Evolutionary conservation across 768 basidiomycete genomes (phyloP).

Genomic region (Suillus brevipes): DNA sequence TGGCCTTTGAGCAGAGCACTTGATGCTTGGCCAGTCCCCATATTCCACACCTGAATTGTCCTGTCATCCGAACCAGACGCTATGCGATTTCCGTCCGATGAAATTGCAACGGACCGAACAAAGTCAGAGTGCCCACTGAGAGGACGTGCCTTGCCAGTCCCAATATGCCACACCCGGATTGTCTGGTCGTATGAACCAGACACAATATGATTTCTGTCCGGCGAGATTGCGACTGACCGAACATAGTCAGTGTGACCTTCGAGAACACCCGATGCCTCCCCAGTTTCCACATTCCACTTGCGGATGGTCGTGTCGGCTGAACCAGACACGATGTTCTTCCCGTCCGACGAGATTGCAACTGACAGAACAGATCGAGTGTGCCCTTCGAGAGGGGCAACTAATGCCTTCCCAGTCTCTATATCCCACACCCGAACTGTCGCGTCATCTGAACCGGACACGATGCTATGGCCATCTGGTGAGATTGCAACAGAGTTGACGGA

Average conservation of each 20-base stretch:
- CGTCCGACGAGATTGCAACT: not conserved
- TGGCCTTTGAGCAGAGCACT: not conserved
- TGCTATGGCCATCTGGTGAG: constrained; percentile 4
- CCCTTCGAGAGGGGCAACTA: not conserved
- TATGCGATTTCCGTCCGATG: not conserved
- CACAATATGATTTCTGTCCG: not conserved
- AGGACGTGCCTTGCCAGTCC: not conserved
- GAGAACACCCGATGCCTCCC: not conserved
- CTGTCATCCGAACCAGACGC: not conserved
- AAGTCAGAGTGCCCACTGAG: not conserved
- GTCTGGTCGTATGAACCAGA: not conserved
- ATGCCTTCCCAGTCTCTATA: not conserved
- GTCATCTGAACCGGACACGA: constrained; percentile 9
- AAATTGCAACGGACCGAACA: not conserved
- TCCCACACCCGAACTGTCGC: not conserved
- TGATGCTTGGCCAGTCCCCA: not conserved
- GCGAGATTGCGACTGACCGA: not conserved
- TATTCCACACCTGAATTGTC: not conserved
- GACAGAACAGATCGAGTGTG: not conserved
- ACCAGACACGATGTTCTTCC: not conserved
- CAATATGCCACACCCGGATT: not conserved
- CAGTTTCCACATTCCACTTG: not conserved
- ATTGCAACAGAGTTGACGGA: not conserved
- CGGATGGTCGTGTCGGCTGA: not conserved
- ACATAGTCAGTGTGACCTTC: not conserved